A percentile compares a stretch with the other conserved stretches of the same genome.
These are phyloP conservation scores for Blastocladiella emersonii DNA, from an alignment of 371 early-diverging fungal species.

Conservation along the genomic window DNA sequence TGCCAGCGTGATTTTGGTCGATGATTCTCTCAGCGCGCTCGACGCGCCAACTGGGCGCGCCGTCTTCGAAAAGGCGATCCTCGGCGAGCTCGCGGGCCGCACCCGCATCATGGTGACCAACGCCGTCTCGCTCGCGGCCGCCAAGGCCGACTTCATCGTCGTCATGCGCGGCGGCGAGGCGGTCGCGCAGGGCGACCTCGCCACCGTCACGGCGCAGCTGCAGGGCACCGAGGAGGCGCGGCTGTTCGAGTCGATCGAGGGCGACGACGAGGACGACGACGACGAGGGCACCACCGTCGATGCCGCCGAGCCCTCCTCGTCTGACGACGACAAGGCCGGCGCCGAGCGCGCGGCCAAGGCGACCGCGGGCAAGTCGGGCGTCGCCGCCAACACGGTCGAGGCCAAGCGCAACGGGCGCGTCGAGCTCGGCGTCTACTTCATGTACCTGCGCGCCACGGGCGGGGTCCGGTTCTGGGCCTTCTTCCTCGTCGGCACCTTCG, in stretches of 20 bases:
- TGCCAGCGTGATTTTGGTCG: conserved; percentile 13
- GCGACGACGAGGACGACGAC: not conserved
- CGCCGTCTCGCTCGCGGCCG: conserved; percentile 43
- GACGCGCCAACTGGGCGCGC: conserved; percentile 20
- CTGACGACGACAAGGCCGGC: not conserved
- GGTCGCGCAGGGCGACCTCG: conserved; percentile 35
- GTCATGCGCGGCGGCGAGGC: conserved; percentile 54
- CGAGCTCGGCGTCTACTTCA: conserved; percentile 12
- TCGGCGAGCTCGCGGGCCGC: conserved; percentile 18
- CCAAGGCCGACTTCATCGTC: conserved; percentile 52
- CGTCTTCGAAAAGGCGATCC: conserved; percentile 31
- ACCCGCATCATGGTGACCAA: conserved; percentile 32
- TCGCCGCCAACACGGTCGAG: conserved; percentile 13
- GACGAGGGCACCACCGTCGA: not conserved
- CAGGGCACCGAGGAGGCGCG: not conserved
- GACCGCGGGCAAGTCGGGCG: conserved; percentile 22
- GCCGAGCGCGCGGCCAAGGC: conserved; percentile 17
- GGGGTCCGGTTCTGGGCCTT: not conserved
- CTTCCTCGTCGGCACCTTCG: not conserved
- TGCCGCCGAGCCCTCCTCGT: not conserved
- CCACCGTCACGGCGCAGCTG: conserved; percentile 29
- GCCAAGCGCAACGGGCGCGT: conserved; percentile 16
- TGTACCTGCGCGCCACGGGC: not conserved
- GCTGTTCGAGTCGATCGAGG: not conserved
- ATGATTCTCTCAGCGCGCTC: conserved; percentile 13